Evolutionary conservation across 73 alveolate genomes (phyloP).

Genomic region (Urostyla sp.): DNA sequence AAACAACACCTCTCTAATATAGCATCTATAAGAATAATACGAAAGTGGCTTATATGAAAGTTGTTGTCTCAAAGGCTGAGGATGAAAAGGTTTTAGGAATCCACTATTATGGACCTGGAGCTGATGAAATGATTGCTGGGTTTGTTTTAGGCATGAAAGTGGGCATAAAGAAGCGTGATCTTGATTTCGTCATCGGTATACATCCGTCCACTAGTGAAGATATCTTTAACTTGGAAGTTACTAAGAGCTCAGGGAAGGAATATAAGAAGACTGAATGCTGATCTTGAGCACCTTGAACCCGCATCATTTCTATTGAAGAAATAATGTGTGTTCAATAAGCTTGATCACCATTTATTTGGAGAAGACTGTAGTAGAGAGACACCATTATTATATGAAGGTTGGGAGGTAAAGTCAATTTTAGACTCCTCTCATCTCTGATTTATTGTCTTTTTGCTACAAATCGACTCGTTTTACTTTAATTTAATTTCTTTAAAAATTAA

Average conservation of each 20-base stretch:
- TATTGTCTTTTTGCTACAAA: too few species aligned
- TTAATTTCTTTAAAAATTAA: too few species aligned
- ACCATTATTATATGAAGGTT: neutral
- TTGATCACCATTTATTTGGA: neutral
- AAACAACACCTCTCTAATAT: conserved; percentile 85
- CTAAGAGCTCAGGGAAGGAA: conserved; percentile 89
- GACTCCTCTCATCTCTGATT: too few species aligned
- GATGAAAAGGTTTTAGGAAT: conserved; percentile 87
- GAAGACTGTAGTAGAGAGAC: neutral
- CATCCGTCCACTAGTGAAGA: conserved; percentile 99
- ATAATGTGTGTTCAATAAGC: too few species aligned
- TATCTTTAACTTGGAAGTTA: conserved; percentile 80
- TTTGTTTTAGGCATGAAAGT: conserved; percentile 94
- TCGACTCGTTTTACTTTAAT: too few species aligned
- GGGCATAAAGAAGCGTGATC: conserved; percentile 91
- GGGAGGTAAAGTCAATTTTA: neutral
- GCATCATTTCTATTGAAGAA: too few species aligned
- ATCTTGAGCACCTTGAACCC: conserved; percentile 76
- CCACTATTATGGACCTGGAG: conserved; percentile 90
- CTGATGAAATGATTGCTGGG: conserved; percentile 95
- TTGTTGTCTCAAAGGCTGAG: conserved; percentile 73
- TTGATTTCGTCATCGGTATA: conserved; percentile 92
- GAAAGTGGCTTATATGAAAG: conserved; percentile 77
- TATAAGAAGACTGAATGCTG: conserved; percentile 94
- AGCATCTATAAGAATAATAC: conserved; percentile 38